Conservation (phyloP, 306 rosid genomes). For the Sindora glabra region DNA sequence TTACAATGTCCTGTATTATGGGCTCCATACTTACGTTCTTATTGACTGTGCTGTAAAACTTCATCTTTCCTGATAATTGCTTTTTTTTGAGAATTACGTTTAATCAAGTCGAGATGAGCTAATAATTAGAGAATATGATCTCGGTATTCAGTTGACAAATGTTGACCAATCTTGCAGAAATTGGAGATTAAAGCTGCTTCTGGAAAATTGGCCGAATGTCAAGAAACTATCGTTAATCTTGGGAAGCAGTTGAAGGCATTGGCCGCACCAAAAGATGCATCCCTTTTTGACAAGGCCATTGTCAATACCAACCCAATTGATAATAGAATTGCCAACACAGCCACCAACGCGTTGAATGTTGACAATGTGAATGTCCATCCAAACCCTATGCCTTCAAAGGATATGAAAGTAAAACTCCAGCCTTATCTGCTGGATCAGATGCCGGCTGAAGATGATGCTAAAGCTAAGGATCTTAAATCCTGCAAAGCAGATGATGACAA, state of each 20-base stretch:
- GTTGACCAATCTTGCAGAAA: constrained; percentile 43
- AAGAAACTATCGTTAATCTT: constrained; percentile 81
- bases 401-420: constrained; percentile 29
- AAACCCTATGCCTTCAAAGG: constrained; percentile 17
- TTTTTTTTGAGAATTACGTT: no score
- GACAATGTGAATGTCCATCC: not conserved
- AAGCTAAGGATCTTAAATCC: constrained; percentile 6
- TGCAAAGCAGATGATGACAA: constrained; percentile 26
- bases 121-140: not conserved
- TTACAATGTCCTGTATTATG: no score
- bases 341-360: no score
- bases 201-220: constrained; percentile 92
- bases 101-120: no score
- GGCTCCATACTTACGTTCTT: no score
- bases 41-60: no score
- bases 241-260: constrained; percentile 88
- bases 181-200: constrained; percentile 89
- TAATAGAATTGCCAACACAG: constrained; percentile 12
- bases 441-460: constrained; percentile 58
- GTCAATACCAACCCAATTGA: constrained; percentile 24
- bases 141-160: not conserved
- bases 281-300: constrained; percentile 49
- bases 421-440: constrained; percentile 64
- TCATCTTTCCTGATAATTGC: no score
- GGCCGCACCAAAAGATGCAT: constrained; percentile 62